Conservation (phyloP, 106 monocot species). For the Allium cepa region DNA sequence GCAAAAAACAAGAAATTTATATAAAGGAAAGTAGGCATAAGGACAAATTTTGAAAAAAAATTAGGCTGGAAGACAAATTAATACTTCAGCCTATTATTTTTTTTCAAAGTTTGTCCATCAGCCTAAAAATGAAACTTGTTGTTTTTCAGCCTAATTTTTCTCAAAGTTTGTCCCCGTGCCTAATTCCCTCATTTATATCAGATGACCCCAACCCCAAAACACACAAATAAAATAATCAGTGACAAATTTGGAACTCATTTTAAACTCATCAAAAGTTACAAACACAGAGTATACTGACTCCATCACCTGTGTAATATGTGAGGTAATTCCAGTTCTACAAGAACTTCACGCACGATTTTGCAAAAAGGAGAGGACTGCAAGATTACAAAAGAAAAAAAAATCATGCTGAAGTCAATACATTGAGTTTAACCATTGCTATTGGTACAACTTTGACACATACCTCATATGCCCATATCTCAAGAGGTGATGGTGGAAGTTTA, state of each 20-base stretch:
- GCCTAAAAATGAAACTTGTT: too few relatives aligned
- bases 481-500: conserved; percentile 49
- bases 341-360: conserved; percentile 81
- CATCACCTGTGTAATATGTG: conserved; percentile 70
- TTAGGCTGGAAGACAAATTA: too few relatives aligned
- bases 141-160: too few relatives aligned
- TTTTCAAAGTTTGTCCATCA: too few relatives aligned
- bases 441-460: conserved; percentile 19
- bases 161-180: too few relatives aligned
- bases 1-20: not conserved
- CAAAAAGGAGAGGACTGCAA: conserved; percentile 90
- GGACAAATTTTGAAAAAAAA: too few relatives aligned
- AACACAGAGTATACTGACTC: not conserved
- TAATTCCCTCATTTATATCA: not conserved
- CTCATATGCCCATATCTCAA: conserved; percentile 96
- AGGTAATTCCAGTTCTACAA: conserved; percentile 88
- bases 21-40: not conserved
- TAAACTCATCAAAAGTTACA: not conserved
- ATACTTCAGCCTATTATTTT: too few relatives aligned
- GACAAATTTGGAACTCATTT: too few relatives aligned
- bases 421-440: not conserved
- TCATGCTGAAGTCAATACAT: not conserved
- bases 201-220: too few relatives aligned
- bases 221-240: too few relatives aligned
- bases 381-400: conserved; percentile 4